A percentile compares a stretch with the other conserved stretches of the same genome.
phyloP scores from a whole-genome alignment of 2,329 filamentous ascomycete species.

The Hymenoscyphus scutula region DNA sequence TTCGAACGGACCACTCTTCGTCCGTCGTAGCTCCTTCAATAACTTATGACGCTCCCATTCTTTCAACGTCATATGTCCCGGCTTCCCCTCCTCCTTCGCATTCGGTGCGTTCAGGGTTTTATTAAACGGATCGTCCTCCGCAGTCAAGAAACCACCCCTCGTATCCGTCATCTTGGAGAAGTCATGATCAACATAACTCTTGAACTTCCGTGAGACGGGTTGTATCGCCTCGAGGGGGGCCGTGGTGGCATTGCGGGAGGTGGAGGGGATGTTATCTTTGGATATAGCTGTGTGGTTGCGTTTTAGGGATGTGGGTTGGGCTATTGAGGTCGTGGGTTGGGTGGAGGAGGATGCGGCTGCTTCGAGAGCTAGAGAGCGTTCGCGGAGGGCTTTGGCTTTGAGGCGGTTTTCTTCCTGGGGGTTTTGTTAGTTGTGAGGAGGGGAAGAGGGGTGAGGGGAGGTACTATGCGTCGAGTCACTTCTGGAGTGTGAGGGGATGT shows the following conservation, averaged over 20 bases:
- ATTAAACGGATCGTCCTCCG: slow-evolving; percentile 88
- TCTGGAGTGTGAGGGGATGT: slow-evolving; percentile 54
- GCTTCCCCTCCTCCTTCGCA: slow-evolving; percentile 58
- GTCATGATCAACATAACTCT: slow-evolving; percentile 95
- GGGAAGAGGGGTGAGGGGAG: slow-evolving; percentile 25
- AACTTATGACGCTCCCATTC: slow-evolving; percentile 89
- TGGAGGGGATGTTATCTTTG: slow-evolving; percentile 49
- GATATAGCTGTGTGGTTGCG: slow-evolving; percentile 67
- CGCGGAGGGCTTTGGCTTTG: slow-evolving; percentile 81
- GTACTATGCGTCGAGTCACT: slow-evolving; percentile 53
- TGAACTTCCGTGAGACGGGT: slow-evolving; percentile 80
- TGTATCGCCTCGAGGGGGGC: slow-evolving; percentile 24
- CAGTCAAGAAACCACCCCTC: slow-evolving; percentile 90
- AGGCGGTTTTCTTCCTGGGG: slow-evolving; percentile 79
- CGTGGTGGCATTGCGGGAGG: slow-evolving; percentile 65
- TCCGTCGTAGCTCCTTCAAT: slow-evolving; percentile 66
- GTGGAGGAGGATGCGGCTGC: slow-evolving; percentile 39
- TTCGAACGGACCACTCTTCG: slow-evolving; percentile 81
- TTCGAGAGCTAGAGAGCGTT: slow-evolving; percentile 66
- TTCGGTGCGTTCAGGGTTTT: slow-evolving; percentile 62
- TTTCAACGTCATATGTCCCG: slow-evolving; percentile 80
- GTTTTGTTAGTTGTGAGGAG: slow-evolving; percentile 7
- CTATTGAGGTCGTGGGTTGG: slow-evolving; percentile 64
- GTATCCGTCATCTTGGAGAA: slow-evolving; percentile 98
- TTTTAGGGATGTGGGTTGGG: slow-evolving; percentile 61